phyloP scores from a whole-genome alignment of 495 filamentous ascomycete genomes.

The Penicillium silybi region DNA sequence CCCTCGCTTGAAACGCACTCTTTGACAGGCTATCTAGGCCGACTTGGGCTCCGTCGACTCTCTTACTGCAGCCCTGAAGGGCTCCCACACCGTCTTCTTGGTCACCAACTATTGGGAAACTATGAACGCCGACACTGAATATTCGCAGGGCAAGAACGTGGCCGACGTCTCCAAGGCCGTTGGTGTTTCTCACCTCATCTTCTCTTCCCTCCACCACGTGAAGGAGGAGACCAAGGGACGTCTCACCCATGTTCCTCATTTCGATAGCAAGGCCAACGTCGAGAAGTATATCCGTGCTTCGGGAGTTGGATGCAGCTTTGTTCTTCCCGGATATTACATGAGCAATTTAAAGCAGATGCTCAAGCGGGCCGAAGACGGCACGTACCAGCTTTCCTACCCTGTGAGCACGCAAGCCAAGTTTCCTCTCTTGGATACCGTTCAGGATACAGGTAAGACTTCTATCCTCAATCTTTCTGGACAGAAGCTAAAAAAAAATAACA shows the following conservation, averaged over 20 bases:
- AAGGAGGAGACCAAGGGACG: conserved; percentile 14
- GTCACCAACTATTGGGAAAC: conserved; percentile 28
- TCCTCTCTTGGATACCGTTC: conserved; percentile 50
- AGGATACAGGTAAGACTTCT: conserved; percentile 47
- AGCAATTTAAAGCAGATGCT: conserved; percentile 34
- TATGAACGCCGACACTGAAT: conserved; percentile 27
- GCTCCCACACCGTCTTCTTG: conserved; percentile 31
- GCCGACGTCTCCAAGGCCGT: conserved; percentile 41
- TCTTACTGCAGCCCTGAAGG: conserved; percentile 33
- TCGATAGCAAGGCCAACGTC: conserved; percentile 37
- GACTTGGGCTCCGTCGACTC: conserved; percentile 49
- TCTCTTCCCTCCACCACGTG: conserved; percentile 21
- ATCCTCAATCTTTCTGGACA: neutral
- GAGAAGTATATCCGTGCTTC: conserved; percentile 38
- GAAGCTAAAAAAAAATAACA: too few species aligned
- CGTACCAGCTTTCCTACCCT: conserved; percentile 13
- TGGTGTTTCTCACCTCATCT: conserved; percentile 23
- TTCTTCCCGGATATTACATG: conserved; percentile 60
- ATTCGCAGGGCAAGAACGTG: conserved; percentile 52
- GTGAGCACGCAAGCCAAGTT: conserved; percentile 30
- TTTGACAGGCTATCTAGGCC: conserved; percentile 24
- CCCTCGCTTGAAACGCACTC: neutral
- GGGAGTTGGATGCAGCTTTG: conserved; percentile 50
- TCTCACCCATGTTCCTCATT: conserved; percentile 18
- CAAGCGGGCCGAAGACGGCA: conserved; percentile 15